Base-by-base conservation (phyloP, 768 basidiomycete genomes). In the Tylopilus plumbeoviolaceoides region DNA sequence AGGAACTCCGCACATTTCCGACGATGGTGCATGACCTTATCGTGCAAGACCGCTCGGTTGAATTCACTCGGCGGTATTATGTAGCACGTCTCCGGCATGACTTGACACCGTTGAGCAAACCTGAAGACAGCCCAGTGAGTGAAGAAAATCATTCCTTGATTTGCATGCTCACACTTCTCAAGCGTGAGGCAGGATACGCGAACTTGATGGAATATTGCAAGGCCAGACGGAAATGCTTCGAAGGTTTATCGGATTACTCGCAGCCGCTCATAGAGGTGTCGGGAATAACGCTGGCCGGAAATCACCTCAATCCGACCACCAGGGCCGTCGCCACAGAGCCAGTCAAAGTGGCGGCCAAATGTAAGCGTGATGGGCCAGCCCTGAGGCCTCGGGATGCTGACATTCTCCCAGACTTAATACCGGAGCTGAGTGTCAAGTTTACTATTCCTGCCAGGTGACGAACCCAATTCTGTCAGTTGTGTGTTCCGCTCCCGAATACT, bases 201-300 rank as follows among this genome's bases (percentile, higher is more conserved):
- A 90, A 72, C 64, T 73, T 89, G 38, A 61, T 89, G 9, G 85
- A 86, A 53, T 87, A 83, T 58, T 87, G 82, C 71, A 81, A 80
- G 66, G 73, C 75, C 12, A 77, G 78, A 42, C 73, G 82, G 39
- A 83, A 83, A 63, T 79, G 75, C 12, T 87, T 89, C 49, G 73
- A 80, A 53, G 82, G 81, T 9, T 66, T 91, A 52, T 69, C 76
- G 54, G 73, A 88, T 63, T 71, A 81, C 53, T 65, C 75, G 23
- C 91, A 92, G 64, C 85, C 89, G 1, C 73, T 93, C 48, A 74
- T 93, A 39, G 83, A 92, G 67, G 83, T 90, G 20, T 66, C 71
- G 6, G 77, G 78, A 28, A 70, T 84, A 30, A 73, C 83, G 33
- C 55, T 70, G 12, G 66, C 76, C 41, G 59, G 77, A 50, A 87